Evolutionary conservation across 345 rosid genomes (phyloP).

Genomic region (Gossypium ekmanianum): DNA sequence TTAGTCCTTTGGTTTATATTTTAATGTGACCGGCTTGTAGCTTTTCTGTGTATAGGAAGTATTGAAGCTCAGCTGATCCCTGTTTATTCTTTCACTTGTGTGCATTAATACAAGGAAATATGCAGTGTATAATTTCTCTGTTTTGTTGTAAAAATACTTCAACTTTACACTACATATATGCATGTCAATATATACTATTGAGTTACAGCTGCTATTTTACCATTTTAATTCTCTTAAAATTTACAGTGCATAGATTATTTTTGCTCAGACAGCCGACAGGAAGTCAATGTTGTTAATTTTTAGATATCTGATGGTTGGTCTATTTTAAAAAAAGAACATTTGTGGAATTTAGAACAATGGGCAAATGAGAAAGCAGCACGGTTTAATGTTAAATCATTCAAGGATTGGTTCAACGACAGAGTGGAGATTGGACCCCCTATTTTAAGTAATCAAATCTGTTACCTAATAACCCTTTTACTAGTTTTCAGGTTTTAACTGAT

Average conservation of each 20-base stretch:
- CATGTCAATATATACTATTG: neutral
- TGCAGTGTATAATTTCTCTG: conserved; percentile 5
- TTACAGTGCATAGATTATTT: neutral
- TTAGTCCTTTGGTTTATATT: neutral
- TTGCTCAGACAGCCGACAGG: neutral
- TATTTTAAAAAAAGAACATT: neutral
- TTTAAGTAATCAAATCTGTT: conserved; percentile 6
- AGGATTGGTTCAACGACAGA: neutral
- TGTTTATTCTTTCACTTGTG: conserved; percentile 38
- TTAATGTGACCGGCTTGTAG: conserved; percentile 45
- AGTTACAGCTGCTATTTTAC: too few relatives aligned
- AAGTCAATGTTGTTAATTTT: neutral
- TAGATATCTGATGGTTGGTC: conserved; percentile 27
- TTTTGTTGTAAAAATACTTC: conserved; percentile 6
- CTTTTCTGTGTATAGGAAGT: conserved; percentile 43
- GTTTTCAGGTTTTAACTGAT: neutral
- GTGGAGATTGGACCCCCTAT: neutral
- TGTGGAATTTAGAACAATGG: neutral
- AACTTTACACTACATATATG: conserved; percentile 32
- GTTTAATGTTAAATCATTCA: neutral
- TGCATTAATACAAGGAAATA: neutral
- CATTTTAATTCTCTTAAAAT: too few relatives aligned
- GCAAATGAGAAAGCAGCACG: conserved; percentile 14
- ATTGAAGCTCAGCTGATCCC: conserved; percentile 71
- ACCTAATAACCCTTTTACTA: neutral